Conservation (phyloP, 768 basidiomycete genomes). For the Rhodotorula graminis region DNA sequence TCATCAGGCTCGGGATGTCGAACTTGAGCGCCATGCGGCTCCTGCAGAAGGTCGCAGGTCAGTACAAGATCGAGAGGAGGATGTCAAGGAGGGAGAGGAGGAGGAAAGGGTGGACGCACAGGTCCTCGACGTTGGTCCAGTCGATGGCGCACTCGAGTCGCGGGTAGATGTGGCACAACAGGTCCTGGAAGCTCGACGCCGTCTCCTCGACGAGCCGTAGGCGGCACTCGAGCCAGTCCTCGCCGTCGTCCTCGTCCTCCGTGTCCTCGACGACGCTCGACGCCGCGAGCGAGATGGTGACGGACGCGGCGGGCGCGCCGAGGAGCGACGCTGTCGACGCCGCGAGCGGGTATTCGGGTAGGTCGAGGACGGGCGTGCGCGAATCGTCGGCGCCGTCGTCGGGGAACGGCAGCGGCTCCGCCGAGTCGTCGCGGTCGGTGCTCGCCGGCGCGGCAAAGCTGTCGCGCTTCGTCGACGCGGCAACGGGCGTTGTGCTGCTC, state of each 20-base stretch:
- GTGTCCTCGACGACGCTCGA: background rate
- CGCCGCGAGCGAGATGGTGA: background rate
- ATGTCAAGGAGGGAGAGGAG: background rate
- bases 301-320: background rate
- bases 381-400: background rate
- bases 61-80: no score
- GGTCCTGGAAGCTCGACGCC: constrained; percentile 53
- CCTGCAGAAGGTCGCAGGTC: background rate
- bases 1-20: constrained; percentile 26
- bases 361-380: background rate
- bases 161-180: constrained; percentile 23
- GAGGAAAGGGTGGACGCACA: constrained; percentile 44
- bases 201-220: constrained; percentile 87
- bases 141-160: constrained; percentile 87
- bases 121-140: constrained; percentile 88
- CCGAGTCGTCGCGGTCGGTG: background rate
- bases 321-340: background rate
- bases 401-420: background rate
- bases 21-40: constrained; percentile 22
- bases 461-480: background rate
- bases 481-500: no score
- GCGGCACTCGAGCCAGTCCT: constrained; percentile 58
- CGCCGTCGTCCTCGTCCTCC: constrained; percentile 2
- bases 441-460: background rate
- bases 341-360: background rate